Percentiles rank a stretch among this genome's conserved stretches.
Evolutionary conservation across 192 early-diverging fungal species (phyloP).

Genomic region (Linnemannia elongata): DNA sequence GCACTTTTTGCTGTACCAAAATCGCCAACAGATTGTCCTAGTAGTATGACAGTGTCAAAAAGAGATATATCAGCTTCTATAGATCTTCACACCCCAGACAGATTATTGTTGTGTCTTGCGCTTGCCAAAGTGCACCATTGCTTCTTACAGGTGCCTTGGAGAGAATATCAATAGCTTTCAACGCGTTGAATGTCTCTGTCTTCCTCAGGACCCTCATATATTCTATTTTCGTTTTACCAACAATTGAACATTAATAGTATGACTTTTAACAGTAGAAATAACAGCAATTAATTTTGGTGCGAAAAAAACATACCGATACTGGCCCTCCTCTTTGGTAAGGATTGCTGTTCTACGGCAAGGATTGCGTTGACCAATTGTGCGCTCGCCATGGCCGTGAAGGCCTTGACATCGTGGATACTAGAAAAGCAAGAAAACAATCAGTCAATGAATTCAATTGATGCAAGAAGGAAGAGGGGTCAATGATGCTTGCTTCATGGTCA

Average conservation of each 20-base stretch:
- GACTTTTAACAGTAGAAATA: neutral
- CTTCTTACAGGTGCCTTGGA: constrained; percentile 65
- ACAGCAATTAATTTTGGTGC: too few species aligned
- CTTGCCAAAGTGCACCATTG: too few species aligned
- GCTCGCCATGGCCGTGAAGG: constrained; percentile 50
- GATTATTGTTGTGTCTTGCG: neutral
- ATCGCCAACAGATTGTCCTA: constrained; percentile 53
- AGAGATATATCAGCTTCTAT: neutral
- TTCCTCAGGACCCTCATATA: constrained; percentile 44
- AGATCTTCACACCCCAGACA: too few species aligned
- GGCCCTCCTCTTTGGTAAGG: constrained; percentile 15
- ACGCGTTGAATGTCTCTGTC: constrained; percentile 46
- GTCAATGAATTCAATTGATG: neutral
- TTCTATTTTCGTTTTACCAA: neutral
- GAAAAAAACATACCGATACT: constrained; percentile 29
- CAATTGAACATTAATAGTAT: too few species aligned
- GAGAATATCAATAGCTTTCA: constrained; percentile 61
- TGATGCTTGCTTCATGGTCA: neutral
- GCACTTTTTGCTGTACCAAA: constrained; percentile 39
- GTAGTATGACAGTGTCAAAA: neutral
- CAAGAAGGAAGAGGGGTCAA: neutral
- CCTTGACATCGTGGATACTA: constrained; percentile 53
- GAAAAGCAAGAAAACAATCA: too few species aligned
- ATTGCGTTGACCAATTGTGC: constrained; percentile 46
- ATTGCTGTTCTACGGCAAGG: constrained; percentile 26